Percentiles rank a stretch among this genome's conserved stretches.
Evolutionary conservation across 257 asterid species (phyloP).

Genomic region (Nicotiana obtusifolia): DNA sequence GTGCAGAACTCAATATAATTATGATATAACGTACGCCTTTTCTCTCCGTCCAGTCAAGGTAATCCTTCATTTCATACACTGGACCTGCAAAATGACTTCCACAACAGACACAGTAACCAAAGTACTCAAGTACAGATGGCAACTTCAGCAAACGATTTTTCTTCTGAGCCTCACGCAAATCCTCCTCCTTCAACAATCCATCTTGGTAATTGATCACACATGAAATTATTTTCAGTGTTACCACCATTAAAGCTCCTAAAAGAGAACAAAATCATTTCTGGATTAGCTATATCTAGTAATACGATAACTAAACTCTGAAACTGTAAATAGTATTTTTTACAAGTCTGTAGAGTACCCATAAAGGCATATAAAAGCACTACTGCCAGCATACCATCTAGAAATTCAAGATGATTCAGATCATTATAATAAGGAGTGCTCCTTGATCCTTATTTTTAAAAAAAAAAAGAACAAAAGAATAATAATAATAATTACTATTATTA

Average conservation of each 20-base stretch:
- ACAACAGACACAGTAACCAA: slow-evolving; percentile 88
- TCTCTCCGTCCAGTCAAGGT: slow-evolving; percentile 86
- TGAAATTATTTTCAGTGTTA: slow-evolving; percentile 85
- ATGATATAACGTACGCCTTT: slow-evolving; percentile 55
- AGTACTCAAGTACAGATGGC: slow-evolving; percentile 78
- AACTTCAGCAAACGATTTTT: slow-evolving; percentile 67
- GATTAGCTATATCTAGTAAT: not conserved
- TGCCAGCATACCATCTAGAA: not conserved
- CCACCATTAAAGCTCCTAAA: slow-evolving; percentile 93
- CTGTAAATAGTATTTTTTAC: not conserved
- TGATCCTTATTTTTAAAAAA: not conserved
- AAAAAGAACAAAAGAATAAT: too few species aligned
- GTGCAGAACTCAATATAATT: not conserved
- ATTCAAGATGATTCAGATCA: not conserved
- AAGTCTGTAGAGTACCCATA: not conserved
- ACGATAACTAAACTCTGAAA: not conserved
- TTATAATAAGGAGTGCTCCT: not conserved
- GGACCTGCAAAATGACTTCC: slow-evolving; percentile 99
- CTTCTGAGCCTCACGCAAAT: slow-evolving; percentile 73
- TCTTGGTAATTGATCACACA: slow-evolving; percentile 83
- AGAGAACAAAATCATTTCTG: slow-evolving; percentile 1
- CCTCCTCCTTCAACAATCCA: slow-evolving; percentile 76
- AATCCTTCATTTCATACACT: slow-evolving; percentile 90
- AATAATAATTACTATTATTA: too few species aligned
- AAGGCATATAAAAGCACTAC: not conserved